phyloP scores from a whole-genome alignment of 495 filamentous ascomycete genomes.

The Hypomontagnella monticulosa region DNA sequence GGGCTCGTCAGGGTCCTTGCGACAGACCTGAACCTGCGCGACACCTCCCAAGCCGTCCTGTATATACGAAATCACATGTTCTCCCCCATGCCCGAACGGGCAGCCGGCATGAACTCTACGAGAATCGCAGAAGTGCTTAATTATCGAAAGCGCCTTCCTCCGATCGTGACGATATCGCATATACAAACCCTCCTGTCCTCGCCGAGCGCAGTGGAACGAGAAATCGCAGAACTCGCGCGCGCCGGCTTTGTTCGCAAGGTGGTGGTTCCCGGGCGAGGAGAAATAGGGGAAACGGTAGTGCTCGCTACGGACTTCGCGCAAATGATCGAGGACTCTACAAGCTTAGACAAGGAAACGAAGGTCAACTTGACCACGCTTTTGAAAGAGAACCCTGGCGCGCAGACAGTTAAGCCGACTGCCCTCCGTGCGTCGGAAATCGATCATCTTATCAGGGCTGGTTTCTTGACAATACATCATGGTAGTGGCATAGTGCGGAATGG shows the following conservation, averaged over 20 bases:
- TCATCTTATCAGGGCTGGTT: slow-evolving; percentile 74
- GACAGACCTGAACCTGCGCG: slow-evolving; percentile 63
- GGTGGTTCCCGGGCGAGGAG: slow-evolving; percentile 71
- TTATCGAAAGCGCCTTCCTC: slow-evolving; percentile 71
- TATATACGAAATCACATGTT: slow-evolving; percentile 74
- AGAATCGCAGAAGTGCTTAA: slow-evolving; percentile 77
- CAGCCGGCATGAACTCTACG: slow-evolving; percentile 77
- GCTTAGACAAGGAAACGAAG: slow-evolving; percentile 62
- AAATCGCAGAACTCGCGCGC: slow-evolving; percentile 70
- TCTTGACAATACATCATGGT: slow-evolving; percentile 67
- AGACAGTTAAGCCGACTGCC: slow-evolving; percentile 56
- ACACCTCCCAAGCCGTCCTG: slow-evolving; percentile 71
- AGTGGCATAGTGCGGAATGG: slow-evolving; percentile 55
- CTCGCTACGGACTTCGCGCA: slow-evolving; percentile 69
- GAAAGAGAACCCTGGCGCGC: slow-evolving; percentile 61
- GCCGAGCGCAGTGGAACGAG: slow-evolving; percentile 76
- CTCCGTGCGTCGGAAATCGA: slow-evolving; percentile 64
- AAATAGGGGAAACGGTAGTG: slow-evolving; percentile 76
- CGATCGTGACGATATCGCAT: slow-evolving; percentile 75
- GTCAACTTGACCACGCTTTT: slow-evolving; percentile 66
- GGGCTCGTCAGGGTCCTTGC: slow-evolving; percentile 63
- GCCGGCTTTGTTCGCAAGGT: slow-evolving; percentile 71
- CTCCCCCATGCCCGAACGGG: slow-evolving; percentile 67
- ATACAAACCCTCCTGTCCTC: slow-evolving; percentile 72
- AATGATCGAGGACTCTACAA: slow-evolving; percentile 57